These are phyloP conservation scores for Alternaria ventricosa DNA, from an alignment of 2,329 filamentous ascomycete species.

Conservation along the genomic window DNA sequence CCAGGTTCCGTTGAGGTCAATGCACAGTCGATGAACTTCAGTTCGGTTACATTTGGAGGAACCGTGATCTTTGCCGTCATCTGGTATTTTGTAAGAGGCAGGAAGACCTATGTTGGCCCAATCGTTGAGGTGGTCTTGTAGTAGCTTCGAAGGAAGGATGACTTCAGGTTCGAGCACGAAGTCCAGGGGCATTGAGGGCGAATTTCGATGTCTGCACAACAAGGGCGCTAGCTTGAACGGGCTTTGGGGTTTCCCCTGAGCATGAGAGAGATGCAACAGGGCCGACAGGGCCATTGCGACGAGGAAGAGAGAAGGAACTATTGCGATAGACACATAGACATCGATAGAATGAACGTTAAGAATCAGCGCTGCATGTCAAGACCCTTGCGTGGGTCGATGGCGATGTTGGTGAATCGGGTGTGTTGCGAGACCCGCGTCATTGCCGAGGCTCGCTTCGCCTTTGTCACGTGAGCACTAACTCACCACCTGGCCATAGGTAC, in stretches of 20 bases:
- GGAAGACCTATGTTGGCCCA: conserved; percentile 26
- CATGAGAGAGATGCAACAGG: background rate
- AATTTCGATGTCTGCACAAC: too few species aligned
- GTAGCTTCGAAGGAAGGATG: background rate
- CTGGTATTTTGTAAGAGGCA: conserved; percentile 16
- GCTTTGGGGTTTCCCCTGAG: background rate
- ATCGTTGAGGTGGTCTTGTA: conserved; percentile 16
- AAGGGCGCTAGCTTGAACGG: background rate
- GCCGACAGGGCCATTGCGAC: background rate
- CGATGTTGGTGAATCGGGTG: background rate
- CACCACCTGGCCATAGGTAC: too few species aligned
- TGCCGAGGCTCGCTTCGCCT: background rate
- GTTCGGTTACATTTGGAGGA: conserved; percentile 20
- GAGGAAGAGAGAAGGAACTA: background rate
- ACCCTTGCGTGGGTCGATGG: background rate
- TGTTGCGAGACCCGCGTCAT: background rate
- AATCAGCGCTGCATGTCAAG: background rate
- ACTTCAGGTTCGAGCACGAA: background rate
- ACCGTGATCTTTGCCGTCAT: conserved; percentile 11
- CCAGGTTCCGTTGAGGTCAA: conserved; percentile 5
- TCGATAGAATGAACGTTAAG: background rate
- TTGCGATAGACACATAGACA: background rate
- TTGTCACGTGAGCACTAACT: too few species aligned
- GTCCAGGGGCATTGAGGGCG: too few species aligned
- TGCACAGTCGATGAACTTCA: conserved; percentile 26